phyloP scores from a whole-genome alignment of 805 yeast species.

The Cyberlindnera maritima region DNA sequence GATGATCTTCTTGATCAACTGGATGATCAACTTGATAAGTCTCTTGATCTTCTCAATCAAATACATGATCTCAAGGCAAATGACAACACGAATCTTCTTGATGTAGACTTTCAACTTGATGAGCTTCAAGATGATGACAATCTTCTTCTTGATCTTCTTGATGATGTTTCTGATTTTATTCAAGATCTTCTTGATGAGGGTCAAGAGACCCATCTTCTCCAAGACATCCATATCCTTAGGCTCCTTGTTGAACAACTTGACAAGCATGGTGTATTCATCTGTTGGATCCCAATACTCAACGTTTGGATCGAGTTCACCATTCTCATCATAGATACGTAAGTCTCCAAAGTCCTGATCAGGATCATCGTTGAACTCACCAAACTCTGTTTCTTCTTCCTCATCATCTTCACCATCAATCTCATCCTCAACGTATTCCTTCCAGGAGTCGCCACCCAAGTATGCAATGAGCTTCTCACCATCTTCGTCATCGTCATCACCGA shows the following conservation, averaged over 20 bases:
- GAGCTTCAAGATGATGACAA: slow-evolving; percentile 16
- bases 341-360: slow-evolving; percentile 6
- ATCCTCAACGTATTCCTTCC: not conserved
- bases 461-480: slow-evolving; percentile 1
- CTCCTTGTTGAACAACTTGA: slow-evolving; percentile 2
- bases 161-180: slow-evolving; percentile 16
- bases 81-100: slow-evolving; percentile 12
- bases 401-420: too few species aligned
- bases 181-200: slow-evolving; percentile 13
- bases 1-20: slow-evolving; percentile 17
- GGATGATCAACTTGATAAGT: slow-evolving; percentile 15
- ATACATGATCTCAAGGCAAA: slow-evolving; percentile 20
- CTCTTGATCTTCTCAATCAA: slow-evolving; percentile 24
- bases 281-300: slow-evolving; percentile 12
- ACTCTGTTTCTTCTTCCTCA: not conserved
- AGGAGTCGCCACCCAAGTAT: slow-evolving; percentile 4
- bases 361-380: slow-evolving; percentile 1
- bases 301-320: slow-evolving; percentile 2
- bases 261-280: slow-evolving; percentile 11
- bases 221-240: slow-evolving; percentile 13
- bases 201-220: slow-evolving; percentile 15
- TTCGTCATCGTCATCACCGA: not conserved
- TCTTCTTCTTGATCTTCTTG: slow-evolving; percentile 15
- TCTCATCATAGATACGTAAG: slow-evolving; percentile 4
- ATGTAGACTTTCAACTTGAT: slow-evolving; percentile 22